These are phyloP conservation scores for Claviceps sp. DNA, from an alignment of 2,329 filamentous ascomycete species.

Conservation along the genomic window DNA sequence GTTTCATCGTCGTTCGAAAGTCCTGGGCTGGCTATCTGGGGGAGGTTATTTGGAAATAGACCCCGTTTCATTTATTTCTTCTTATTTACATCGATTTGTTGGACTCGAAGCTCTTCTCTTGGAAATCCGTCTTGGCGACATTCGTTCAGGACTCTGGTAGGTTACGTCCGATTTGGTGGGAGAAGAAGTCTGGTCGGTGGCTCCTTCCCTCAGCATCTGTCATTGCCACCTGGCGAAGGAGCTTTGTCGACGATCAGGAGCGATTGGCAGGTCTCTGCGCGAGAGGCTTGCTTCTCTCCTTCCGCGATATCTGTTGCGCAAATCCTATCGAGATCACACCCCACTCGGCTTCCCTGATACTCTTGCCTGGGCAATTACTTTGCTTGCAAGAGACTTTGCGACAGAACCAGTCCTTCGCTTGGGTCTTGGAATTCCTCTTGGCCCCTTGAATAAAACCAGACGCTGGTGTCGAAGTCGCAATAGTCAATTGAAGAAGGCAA, in stretches of 20 bases:
- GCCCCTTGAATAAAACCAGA: neutral
- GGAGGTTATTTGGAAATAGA: neutral
- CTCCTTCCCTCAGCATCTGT: constrained; percentile 1
- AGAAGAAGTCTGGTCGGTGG: neutral
- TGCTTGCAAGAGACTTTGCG: neutral
- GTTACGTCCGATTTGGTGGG: neutral
- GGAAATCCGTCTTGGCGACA: neutral
- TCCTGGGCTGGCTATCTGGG: neutral
- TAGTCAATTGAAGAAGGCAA: constrained; percentile 8
- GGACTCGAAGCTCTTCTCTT: neutral
- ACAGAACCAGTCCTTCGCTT: neutral
- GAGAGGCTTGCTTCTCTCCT: neutral
- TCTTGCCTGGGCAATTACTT: neutral
- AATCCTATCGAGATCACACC: neutral
- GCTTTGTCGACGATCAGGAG: neutral
- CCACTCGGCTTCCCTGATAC: neutral
- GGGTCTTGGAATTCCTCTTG: neutral
- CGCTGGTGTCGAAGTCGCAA: neutral
- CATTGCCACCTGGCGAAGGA: neutral
- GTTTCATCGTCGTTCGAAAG: neutral
- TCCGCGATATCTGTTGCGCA: neutral
- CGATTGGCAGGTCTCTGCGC: neutral
- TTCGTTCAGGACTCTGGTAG: neutral
- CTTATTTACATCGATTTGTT: neutral
- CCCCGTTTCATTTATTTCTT: neutral